Conservation (phyloP, 208 protist genomes). For the Eutreptiella sp. region DNA sequence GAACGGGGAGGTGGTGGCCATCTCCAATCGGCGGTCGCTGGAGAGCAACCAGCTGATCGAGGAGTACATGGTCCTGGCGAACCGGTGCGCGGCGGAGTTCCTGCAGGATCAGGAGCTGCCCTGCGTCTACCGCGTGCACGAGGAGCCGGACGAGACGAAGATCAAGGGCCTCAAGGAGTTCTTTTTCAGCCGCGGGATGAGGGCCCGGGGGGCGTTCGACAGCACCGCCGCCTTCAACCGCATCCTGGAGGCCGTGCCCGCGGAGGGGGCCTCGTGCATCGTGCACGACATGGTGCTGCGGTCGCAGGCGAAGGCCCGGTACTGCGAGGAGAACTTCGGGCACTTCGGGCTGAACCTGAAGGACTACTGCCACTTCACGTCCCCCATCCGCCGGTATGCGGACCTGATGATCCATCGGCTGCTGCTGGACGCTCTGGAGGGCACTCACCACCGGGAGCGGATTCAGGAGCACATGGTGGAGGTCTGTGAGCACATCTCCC, state of each 20-base stretch:
- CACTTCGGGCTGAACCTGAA: conserved; percentile 38
- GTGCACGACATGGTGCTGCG: conserved; percentile 4
- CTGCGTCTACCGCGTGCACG: conserved; percentile 69
- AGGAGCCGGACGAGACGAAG: conserved; percentile 36
- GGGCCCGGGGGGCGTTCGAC: too few relatives aligned
- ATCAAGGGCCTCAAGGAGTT: conserved; percentile 17
- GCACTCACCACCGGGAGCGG: too few relatives aligned
- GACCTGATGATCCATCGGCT: conserved; percentile 47
- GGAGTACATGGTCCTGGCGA: conserved; percentile 85
- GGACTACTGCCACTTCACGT: conserved; percentile 52
- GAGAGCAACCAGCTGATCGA: conserved; percentile 72
- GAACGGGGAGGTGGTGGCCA: neutral
- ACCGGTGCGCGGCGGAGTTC: conserved; percentile 67
- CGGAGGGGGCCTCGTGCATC: neutral
- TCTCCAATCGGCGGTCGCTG: neutral
- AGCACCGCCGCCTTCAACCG: neutral
- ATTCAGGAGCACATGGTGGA: too few relatives aligned
- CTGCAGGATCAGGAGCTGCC: conserved; percentile 67
- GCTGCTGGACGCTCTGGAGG: conserved; percentile 17
- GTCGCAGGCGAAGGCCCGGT: conserved; percentile 35
- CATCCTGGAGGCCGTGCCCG: neutral
- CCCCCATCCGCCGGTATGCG: conserved; percentile 47
- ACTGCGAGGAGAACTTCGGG: neutral
- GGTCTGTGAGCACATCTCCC: too few relatives aligned
- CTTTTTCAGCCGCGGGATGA: neutral